Evolutionary conservation across 768 basidiomycete species (phyloP), one percentile per base, ranked within the genome.

Genomic region (Gautieria morchelliformis): DNA sequence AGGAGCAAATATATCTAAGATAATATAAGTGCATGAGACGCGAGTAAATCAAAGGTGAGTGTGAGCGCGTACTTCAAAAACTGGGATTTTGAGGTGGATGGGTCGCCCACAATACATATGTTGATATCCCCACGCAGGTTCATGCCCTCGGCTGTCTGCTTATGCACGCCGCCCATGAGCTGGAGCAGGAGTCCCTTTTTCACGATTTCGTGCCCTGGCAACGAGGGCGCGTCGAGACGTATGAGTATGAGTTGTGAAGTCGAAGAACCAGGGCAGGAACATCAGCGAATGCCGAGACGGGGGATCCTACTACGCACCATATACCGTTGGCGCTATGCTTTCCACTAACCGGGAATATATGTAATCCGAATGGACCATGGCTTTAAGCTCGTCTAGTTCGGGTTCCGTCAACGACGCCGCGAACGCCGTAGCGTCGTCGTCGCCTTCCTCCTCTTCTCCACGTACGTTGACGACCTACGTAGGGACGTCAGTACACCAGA

Each of bases 141-240:
- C 83, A 98, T 98, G 37, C 96, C 96, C 69, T 98, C 96, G 0
- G 79, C 74, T 1, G 95, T 98, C 67, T 93, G 83, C 69, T 99
- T 99, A 73, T 98, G 95, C 4, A 98, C 95, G 22, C 96, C 96
- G 22, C 96, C 94, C 93, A 99, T 95, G 24, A 99, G 79, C 67
- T 98, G 96, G 17, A 99, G 75, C 22, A 98, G 73, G 35, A 99
- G 77, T 12, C 96, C 96, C 68, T 99, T 99, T 76, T 99, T 98
- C 64, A 98, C 94, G 52, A 97, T 94, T 66, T 99, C 96, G 67
- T 98, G 96, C 1, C 96, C 73, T 73, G 46, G 5, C 47, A 52
- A 40, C 22, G 46, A 17, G 8, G n/a, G 45, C 8, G 24, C 3
- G n/a, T 30, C 30, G 10, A 9, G n/a, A 19, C 10, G 19, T 14